phyloP scores from a whole-genome alignment of 2,329 filamentous ascomycete genomes.

The Xylaria sp. region DNA sequence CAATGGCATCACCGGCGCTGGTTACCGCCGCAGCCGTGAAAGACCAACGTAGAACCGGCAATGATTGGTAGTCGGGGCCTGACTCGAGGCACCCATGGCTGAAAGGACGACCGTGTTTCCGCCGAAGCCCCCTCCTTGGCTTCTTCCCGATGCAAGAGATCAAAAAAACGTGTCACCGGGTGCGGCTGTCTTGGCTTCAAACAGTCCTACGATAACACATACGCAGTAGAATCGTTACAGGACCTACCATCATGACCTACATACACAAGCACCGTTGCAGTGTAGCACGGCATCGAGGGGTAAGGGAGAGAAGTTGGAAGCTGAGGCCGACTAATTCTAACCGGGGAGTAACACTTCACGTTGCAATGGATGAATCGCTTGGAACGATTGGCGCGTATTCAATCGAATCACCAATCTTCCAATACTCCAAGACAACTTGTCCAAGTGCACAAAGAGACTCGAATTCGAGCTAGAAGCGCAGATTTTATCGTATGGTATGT shows the following conservation, averaged over 20 bases:
- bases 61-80: conserved; percentile 10
- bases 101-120: conserved; percentile 29
- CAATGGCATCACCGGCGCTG: neutral
- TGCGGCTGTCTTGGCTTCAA: conserved; percentile 38
- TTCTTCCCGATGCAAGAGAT: conserved; percentile 23
- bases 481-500: neutral
- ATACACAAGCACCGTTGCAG: conserved; percentile 4
- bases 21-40: conserved; percentile 13
- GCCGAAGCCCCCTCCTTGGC: conserved; percentile 28
- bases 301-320: neutral
- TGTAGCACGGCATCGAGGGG: conserved; percentile 1
- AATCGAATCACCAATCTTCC: neutral
- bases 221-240: conserved; percentile 15
- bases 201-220: conserved; percentile 28
- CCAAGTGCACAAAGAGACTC: neutral
- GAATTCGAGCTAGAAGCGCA: neutral
- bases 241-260: conserved; percentile 12
- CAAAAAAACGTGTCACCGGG: conserved; percentile 35
- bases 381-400: conserved; percentile 2
- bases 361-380: neutral
- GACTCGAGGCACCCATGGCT: conserved; percentile 21
- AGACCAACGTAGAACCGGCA: conserved; percentile 2
- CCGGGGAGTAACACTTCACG: neutral
- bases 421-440: neutral
- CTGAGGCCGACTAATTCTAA: neutral